Evolutionary conservation across 2,329 filamentous ascomycete genomes (phyloP).

Genomic region (Spiromastix sp.): DNA sequence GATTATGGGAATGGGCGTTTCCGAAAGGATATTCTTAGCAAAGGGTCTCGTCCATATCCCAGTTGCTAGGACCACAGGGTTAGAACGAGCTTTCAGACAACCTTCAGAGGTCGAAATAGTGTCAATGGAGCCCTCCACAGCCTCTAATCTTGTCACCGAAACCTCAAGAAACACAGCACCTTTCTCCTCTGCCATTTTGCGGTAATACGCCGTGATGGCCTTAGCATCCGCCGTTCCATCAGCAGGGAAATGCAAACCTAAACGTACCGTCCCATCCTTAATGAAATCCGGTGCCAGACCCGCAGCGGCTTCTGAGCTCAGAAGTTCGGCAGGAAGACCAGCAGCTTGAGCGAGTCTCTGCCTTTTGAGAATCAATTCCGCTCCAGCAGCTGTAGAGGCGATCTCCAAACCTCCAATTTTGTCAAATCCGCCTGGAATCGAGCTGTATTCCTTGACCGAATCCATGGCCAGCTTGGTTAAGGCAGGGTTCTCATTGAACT

Average conservation of each 20-base stretch:
- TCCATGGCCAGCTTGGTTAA: conserved; percentile 23
- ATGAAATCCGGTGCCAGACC: conserved; percentile 20
- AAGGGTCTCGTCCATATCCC: conserved; percentile 22
- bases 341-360: conserved; percentile 12
- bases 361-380: conserved; percentile 13
- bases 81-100: conserved; percentile 11
- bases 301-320: conserved; percentile 15
- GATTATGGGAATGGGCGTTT: conserved; percentile 21
- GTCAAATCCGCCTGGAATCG: conserved; percentile 19
- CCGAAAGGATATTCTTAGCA: conserved; percentile 6
- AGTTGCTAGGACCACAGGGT: conserved; percentile 18
- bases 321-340: conserved; percentile 18
- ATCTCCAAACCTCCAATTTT: conserved; percentile 19
- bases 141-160: conserved; percentile 12
- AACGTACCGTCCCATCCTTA: conserved; percentile 13
- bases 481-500: conserved; percentile 23
- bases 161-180: conserved; percentile 17
- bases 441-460: conserved; percentile 20
- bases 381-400: conserved; percentile 14
- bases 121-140: conserved; percentile 4
- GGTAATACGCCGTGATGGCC: conserved; percentile 17
- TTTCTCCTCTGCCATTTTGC: conserved; percentile 12
- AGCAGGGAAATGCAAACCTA: conserved; percentile 15
- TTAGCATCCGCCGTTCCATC: conserved; percentile 20
- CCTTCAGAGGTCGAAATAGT: conserved; percentile 12